Conservation (phyloP, 139 green algal species). For the Diplosphaera chodatii region DNA sequence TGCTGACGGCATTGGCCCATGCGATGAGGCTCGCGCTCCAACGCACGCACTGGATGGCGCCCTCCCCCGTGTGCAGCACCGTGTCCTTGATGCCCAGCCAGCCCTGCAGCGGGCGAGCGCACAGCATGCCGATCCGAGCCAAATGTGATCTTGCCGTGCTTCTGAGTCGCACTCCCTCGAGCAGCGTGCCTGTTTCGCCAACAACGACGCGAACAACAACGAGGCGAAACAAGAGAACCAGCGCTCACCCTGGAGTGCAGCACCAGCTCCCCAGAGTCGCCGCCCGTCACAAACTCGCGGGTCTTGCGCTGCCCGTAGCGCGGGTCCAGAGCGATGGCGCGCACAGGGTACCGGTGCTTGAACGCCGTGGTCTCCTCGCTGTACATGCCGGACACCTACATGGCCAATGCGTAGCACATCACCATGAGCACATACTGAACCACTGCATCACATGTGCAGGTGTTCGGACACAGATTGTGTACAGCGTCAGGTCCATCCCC, state of each 20-base stretch:
- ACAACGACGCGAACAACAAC: too few species aligned
- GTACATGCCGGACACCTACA: constrained; percentile 59
- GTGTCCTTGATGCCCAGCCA: constrained; percentile 79
- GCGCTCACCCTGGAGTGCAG: constrained; percentile 63
- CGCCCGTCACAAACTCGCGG: constrained; percentile 72
- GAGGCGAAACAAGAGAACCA: too few species aligned
- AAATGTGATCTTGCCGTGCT: too few species aligned
- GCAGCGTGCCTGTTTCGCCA: too few species aligned
- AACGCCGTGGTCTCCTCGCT: constrained; percentile 41
- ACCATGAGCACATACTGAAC: too few species aligned
- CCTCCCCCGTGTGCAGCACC: constrained; percentile 66
- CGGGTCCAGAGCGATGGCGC: constrained; percentile 78
- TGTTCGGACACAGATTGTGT: neutral
- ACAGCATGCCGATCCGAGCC: too few species aligned
- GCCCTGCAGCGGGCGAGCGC: constrained; percentile 50
- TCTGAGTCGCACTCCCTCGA: too few species aligned
- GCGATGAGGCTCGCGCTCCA: constrained; percentile 77
- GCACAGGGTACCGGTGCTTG: constrained; percentile 49
- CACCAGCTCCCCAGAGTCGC: constrained; percentile 52
- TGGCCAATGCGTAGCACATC: too few species aligned
- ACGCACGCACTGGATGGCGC: constrained; percentile 44
- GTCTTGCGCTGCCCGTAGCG: constrained; percentile 59
- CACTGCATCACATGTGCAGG: too few species aligned
- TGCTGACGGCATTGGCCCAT: constrained; percentile 72
- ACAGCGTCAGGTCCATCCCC: too few species aligned